Evolutionary conservation across 1,139 yeast species (phyloP).

Genomic region (Yamadazyma membranifaciens): DNA sequence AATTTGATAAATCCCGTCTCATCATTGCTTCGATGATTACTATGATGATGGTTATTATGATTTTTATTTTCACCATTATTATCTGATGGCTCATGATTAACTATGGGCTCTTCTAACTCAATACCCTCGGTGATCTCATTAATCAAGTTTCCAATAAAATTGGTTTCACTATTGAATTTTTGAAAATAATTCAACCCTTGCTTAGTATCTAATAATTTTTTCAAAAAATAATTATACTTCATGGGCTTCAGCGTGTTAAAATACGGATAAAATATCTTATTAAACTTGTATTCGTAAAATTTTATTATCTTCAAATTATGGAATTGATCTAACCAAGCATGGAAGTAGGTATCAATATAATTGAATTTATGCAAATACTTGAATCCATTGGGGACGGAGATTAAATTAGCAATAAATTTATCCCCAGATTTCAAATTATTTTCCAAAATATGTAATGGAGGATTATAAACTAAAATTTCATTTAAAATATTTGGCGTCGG

Average conservation of each 20-base stretch:
- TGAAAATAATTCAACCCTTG: slow-evolving; percentile 61
- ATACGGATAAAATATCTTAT: slow-evolving; percentile 27
- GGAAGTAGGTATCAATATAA: slow-evolving; percentile 30
- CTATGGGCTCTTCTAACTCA: slow-evolving; percentile 11
- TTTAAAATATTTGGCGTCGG: slow-evolving; percentile 14
- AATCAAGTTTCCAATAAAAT: slow-evolving; percentile 27
- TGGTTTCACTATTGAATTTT: slow-evolving; percentile 19
- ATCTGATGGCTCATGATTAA: slow-evolving; percentile 1
- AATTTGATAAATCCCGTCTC: slow-evolving; percentile 21
- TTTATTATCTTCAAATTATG: slow-evolving; percentile 10
- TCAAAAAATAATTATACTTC: slow-evolving; percentile 50
- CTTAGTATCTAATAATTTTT: slow-evolving; percentile 74
- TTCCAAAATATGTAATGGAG: slow-evolving; percentile 30
- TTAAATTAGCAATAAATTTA: slow-evolving; percentile 26
- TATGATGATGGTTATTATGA: too few species aligned
- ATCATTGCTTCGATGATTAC: not conserved
- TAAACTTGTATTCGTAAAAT: slow-evolving; percentile 13
- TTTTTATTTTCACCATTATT: too few species aligned
- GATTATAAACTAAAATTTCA: slow-evolving; percentile 23
- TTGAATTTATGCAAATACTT: slow-evolving; percentile 34
- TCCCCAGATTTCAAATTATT: slow-evolving; percentile 23
- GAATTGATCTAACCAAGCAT: slow-evolving; percentile 25
- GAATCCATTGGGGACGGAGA: slow-evolving; percentile 25
- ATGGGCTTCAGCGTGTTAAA: slow-evolving; percentile 11
- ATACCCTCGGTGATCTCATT: slow-evolving; percentile 21